phyloP scores from a whole-genome alignment of 352 stramenopile genomes.

The Phytopythium boreale region DNA sequence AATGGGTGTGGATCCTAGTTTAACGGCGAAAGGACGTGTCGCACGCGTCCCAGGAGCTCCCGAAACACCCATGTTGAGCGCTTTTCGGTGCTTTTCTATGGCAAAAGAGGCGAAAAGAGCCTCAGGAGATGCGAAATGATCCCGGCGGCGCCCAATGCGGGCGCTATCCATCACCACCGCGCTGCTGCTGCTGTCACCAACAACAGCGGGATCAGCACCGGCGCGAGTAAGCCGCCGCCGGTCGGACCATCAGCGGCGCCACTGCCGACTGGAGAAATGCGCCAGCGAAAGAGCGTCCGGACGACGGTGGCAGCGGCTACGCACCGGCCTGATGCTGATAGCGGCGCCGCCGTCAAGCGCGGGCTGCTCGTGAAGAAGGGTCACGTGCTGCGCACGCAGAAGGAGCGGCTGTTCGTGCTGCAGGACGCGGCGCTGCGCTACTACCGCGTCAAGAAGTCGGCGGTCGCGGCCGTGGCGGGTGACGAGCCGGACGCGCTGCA shows the following conservation, averaged over 20 bases:
- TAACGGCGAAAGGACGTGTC: neutral
- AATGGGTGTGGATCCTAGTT: neutral
- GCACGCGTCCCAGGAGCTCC: neutral
- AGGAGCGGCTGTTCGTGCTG: constrained; percentile 51
- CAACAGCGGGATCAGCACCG: neutral
- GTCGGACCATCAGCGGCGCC: no score
- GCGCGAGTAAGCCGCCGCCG: neutral
- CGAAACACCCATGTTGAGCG: neutral
- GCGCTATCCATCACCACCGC: constrained; percentile 1
- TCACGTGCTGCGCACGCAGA: constrained; percentile 52
- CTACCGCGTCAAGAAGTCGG: constrained; percentile 21
- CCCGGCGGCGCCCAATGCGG: neutral
- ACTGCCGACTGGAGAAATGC: neutral
- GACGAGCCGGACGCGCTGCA: constrained; percentile 18
- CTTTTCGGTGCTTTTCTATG: neutral
- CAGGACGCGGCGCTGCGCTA: constrained; percentile 40
- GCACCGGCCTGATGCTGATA: neutral
- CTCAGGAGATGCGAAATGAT: constrained; percentile 6
- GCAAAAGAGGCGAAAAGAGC: neutral
- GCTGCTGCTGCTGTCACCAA: neutral
- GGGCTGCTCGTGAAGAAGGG: constrained; percentile 54
- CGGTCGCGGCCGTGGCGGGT: no score
- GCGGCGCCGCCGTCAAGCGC: constrained; percentile 11
- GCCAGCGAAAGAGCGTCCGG: neutral
- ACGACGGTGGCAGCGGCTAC: neutral